Evolutionary conservation across 2,329 filamentous ascomycete species (phyloP).

Genomic region (Colletotrichum melonis): DNA sequence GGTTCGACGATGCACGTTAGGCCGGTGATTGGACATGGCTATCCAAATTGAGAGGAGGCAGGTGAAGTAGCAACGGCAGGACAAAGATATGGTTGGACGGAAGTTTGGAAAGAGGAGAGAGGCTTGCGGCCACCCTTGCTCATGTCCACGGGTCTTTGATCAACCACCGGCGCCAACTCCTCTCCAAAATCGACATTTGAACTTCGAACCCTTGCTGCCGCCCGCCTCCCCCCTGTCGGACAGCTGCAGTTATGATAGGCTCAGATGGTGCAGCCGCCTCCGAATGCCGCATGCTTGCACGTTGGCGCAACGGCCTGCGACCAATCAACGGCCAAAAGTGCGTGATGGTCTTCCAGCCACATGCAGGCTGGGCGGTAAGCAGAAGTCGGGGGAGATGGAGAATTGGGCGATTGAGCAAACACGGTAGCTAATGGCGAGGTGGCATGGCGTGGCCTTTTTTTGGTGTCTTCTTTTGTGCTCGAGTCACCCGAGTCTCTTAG

Average conservation of each 20-base stretch:
- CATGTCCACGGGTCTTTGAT: slow-evolving; percentile 4
- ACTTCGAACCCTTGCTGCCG: slow-evolving; percentile 44
- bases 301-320: slow-evolving; percentile 37
- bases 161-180: slow-evolving; percentile 27
- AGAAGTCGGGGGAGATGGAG: slow-evolving; percentile 15
- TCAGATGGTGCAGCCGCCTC: slow-evolving; percentile 23
- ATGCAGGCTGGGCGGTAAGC: slow-evolving; percentile 60
- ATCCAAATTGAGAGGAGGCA: slow-evolving; percentile 25
- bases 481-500: slow-evolving; percentile 15
- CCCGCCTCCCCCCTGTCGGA: slow-evolving; percentile 36
- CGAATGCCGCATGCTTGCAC: slow-evolving; percentile 39
- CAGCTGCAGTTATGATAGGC: slow-evolving; percentile 44
- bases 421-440: slow-evolving; percentile 33
- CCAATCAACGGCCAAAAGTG: slow-evolving; percentile 51
- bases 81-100: slow-evolving; percentile 43
- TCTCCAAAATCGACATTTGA: slow-evolving; percentile 39
- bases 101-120: slow-evolving; percentile 16
- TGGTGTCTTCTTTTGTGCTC: not conserved
- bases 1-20: slow-evolving; percentile 35
- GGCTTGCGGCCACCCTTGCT: slow-evolving; percentile 29
- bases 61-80: slow-evolving; percentile 39
- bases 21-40: slow-evolving; percentile 32
- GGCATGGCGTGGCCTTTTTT: slow-evolving; percentile 2
- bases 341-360: slow-evolving; percentile 54
- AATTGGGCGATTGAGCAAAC: slow-evolving; percentile 10